Percentiles rank a stretch among this genome's conserved stretches.
These are phyloP conservation scores for Talaromyces sp. DNA, from an alignment of 2,329 filamentous ascomycete species.

Conservation along the genomic window DNA sequence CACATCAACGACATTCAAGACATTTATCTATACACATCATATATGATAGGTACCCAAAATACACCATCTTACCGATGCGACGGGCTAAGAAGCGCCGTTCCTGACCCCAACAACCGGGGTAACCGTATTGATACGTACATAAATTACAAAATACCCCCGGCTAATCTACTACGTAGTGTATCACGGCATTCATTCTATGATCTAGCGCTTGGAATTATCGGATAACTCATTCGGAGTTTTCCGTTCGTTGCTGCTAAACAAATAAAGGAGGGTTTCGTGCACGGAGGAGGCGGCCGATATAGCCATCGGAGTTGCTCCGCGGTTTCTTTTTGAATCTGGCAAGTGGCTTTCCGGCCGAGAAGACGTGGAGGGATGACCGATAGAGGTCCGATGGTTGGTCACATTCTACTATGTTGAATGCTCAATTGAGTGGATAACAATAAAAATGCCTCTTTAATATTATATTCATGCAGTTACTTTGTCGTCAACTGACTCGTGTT, in stretches of 20 bases:
- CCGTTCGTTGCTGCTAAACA: not conserved
- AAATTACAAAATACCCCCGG: not conserved
- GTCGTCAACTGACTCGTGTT: not conserved
- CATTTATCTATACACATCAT: not conserved
- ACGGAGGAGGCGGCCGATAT: not conserved
- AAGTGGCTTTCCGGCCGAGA: not conserved
- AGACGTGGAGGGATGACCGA: too few relatives aligned
- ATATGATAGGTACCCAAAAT: not conserved
- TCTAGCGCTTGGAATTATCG: not conserved
- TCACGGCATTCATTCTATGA: not conserved
- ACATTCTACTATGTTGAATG: too few relatives aligned
- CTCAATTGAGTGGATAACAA: too few relatives aligned
- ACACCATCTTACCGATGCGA: not conserved
- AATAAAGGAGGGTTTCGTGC: not conserved
- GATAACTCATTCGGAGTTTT: conserved; percentile 9
- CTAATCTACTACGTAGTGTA: not conserved
- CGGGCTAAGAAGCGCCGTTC: not conserved
- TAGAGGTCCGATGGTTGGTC: too few relatives aligned
- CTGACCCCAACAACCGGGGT: not conserved
- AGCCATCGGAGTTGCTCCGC: not conserved
- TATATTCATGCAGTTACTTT: not conserved
- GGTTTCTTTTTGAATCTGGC: not conserved
- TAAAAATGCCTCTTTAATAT: not conserved
- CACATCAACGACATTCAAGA: not conserved
- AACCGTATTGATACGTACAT: not conserved